Evolutionary conservation across 305 asterid species (phyloP), one percentile per base, ranked within the genome.

Genomic region (Fraxinus floribunda): DNA sequence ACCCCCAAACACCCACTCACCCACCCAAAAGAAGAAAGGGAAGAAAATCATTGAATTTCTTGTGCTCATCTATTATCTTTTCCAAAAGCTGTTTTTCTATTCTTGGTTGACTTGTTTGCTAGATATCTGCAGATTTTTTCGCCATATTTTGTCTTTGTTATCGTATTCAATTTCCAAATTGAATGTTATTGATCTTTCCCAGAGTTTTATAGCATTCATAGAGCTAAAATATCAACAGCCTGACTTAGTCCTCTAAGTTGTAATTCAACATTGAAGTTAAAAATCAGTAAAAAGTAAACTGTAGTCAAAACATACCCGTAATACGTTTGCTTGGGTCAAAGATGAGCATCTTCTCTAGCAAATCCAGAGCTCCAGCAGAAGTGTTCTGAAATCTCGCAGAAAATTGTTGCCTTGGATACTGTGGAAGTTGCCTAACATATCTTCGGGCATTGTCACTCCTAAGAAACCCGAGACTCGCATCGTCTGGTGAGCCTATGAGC

Each of bases 401-500:
- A 79, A 95, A 94, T 68, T 91, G 95, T 77, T 92, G 98, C 86
- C 91, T 89, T 30, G 96, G 94, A 86, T 91, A 95, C 79, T 95
- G 98, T 0, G 98, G 98, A 75, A 95, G 97, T 90, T 91, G 98
- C 87, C 95, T 90, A 60, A 95, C 97, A 34, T 95, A 95, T 85
- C 97, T 89, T 66, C 98, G 90, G 36, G 98, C 98, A 83, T 95
- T 95, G 85, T 95, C 95, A 76, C 98, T 95, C 89, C 98, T 89
- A 9, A 95, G 94, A 86, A 95, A 94, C 71, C 98, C 98, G 39
- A 93, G 95, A 88, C 98, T 95, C 44, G 98, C 97, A 82, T 94
- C 98, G 49, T 95, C 97, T 0, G 98, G 98, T 57, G 98, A 95
- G 66, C 98, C 98, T 83, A 95, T 93, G 83, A 95, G 97, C 98